A percentile compares a stretch with the other conserved stretches of the same genome.
phyloP scores from a whole-genome alignment of 1,284 basidiomycete species.

The Mycosarcoma maydis region DNA sequence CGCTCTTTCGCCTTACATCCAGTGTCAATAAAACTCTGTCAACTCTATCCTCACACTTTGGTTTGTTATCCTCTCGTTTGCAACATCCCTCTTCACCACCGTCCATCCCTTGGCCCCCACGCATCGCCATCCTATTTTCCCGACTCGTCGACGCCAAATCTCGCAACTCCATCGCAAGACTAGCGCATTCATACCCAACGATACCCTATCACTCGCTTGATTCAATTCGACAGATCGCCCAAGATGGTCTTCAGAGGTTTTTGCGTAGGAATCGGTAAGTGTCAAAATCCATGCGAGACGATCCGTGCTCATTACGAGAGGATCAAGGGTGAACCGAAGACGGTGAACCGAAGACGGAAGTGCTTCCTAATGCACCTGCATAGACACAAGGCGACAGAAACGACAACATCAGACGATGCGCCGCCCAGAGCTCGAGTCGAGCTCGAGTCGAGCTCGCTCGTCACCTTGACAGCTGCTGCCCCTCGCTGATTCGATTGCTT shows the following conservation, averaged over 20 bases:
- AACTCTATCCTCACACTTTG: conserved; percentile 2
- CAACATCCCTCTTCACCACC: conserved; percentile 5
- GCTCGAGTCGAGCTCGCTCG: no score
- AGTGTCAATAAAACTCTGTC: conserved; percentile 9
- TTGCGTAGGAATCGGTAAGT: conserved; percentile 55
- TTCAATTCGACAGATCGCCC: conserved; percentile 2
- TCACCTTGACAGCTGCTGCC: no score
- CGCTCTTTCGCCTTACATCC: not conserved
- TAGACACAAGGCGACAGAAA: no score
- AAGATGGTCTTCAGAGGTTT: conserved; percentile 49
- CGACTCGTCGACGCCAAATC: not conserved
- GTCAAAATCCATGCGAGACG: not conserved
- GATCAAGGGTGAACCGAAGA: not conserved
- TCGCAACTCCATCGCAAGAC: not conserved
- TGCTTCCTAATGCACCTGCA: no score
- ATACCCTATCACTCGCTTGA: not conserved
- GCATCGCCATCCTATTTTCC: not conserved
- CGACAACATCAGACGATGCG: no score
- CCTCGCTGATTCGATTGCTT: no score
- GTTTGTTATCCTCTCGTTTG: not conserved
- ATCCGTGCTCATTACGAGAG: conserved; percentile 1
- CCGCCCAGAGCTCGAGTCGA: no score
- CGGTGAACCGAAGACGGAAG: no score
- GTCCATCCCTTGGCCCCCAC: not conserved
- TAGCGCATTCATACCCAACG: conserved; percentile 7